phyloP scores from a whole-genome alignment of 1,284 basidiomycete genomes.

The Trametes hirsuta region DNA sequence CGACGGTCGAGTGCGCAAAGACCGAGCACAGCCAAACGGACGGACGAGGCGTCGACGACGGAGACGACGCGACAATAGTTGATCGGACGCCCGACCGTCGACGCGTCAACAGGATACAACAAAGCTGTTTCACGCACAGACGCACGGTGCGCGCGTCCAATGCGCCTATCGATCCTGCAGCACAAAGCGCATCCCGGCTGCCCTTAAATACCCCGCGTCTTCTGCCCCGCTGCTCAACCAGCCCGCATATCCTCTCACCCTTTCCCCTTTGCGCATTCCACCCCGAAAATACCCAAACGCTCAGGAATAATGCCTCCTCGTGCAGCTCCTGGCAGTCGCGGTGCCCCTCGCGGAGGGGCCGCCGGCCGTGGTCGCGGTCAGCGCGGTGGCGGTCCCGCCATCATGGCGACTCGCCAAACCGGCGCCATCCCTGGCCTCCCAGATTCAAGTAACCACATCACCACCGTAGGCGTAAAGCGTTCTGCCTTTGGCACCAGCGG shows the following conservation, averaged over 20 bases:
- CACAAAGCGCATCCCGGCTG: slow-evolving; percentile 15
- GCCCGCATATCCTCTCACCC: neutral
- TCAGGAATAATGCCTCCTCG: slow-evolving; percentile 43
- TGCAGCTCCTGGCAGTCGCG: slow-evolving; percentile 30
- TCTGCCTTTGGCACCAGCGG: slow-evolving; percentile 64
- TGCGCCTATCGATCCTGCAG: slow-evolving; percentile 21
- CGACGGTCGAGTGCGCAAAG: slow-evolving; percentile 1
- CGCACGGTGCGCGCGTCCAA: slow-evolving; percentile 4
- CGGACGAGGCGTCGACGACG: neutral
- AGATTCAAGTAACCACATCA: slow-evolving; percentile 45
- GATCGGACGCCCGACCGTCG: slow-evolving; percentile 3
- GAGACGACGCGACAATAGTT: slow-evolving; percentile 9
- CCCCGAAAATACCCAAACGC: neutral
- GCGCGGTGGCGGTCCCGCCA: slow-evolving; percentile 22
- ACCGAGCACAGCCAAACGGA: slow-evolving; percentile 1
- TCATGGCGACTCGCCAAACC: slow-evolving; percentile 28
- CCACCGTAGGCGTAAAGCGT: slow-evolving; percentile 64
- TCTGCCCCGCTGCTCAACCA: neutral
- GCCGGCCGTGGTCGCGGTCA: slow-evolving; percentile 12
- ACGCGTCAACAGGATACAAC: slow-evolving; percentile 29
- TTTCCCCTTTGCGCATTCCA: neutral
- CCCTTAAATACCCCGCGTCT: slow-evolving; percentile 16
- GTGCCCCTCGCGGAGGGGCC: neutral
- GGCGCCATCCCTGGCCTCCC: slow-evolving; percentile 34
- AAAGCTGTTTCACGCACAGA: slow-evolving; percentile 15